Evolutionary conservation across 108 stramenopile species (phyloP).

Genomic region (Cyclotella sp.): DNA sequence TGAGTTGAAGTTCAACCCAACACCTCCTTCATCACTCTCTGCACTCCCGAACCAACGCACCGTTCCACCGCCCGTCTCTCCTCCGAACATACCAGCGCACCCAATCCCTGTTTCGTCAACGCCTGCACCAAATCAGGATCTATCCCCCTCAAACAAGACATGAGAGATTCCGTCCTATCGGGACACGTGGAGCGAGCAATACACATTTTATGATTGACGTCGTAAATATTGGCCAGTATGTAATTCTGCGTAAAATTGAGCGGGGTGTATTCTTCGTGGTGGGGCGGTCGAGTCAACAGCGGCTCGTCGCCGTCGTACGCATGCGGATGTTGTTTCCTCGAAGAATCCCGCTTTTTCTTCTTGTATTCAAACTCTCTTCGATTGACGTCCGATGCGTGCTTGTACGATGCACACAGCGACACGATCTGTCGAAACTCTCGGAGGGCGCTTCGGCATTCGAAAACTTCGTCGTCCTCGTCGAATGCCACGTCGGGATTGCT

Average conservation of each 20-base stretch:
- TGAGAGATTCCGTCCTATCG: constrained; percentile 10
- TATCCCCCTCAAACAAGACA: constrained; percentile 29
- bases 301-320: not conserved
- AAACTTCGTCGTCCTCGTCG: not conserved
- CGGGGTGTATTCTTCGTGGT: constrained; percentile 34
- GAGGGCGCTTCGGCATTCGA: constrained; percentile 8
- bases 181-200: constrained; percentile 32
- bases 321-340: not conserved
- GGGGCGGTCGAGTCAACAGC: constrained; percentile 12
- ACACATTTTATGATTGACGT: constrained; percentile 34
- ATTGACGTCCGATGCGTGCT: constrained; percentile 11
- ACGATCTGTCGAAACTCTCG: constrained; percentile 24
- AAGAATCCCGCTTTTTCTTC: not conserved
- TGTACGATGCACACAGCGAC: constrained; percentile 32
- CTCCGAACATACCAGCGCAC: constrained; percentile 28
- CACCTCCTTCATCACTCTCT: constrained; percentile 19
- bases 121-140: constrained; percentile 12
- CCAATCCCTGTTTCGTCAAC: constrained; percentile 31
- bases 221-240: constrained; percentile 20
- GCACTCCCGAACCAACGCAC: constrained; percentile 39
- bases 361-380: constrained; percentile 1
- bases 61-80: constrained; percentile 46
- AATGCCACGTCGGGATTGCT: constrained; percentile 1
- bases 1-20: no score
- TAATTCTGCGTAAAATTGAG: constrained; percentile 26